A percentile compares a stretch with the other conserved stretches of the same genome.
Conservation (phyloP, 768 basidiomycete genomes). For the Clitopilus hobsonii region DNA sequence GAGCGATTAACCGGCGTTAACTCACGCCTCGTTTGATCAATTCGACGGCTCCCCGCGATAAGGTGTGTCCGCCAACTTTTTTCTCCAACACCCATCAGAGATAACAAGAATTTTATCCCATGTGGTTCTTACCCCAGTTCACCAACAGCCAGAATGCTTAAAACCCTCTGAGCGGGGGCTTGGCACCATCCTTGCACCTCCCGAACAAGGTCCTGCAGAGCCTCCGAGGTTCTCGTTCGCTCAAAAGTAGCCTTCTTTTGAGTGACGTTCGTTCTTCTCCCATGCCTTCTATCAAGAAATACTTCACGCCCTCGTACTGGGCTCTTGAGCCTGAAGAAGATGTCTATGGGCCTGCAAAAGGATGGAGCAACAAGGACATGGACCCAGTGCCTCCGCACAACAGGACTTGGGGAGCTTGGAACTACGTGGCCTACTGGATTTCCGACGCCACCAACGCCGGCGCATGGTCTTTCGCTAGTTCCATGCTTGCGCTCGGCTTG, state of each 20-base stretch:
- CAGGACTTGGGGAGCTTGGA: slow-evolving; percentile 66
- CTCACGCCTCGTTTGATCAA: background rate
- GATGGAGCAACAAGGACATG: slow-evolving; percentile 75
- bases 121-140: background rate
- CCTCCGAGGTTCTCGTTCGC: background rate
- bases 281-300: slow-evolving; percentile 14
- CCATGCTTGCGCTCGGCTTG: slow-evolving; percentile 71
- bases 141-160: background rate
- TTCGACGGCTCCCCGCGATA: background rate
- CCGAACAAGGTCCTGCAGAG: background rate
- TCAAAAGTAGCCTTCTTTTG: background rate
- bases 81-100: background rate
- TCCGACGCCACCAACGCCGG: slow-evolving; percentile 45
- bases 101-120: background rate
- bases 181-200: background rate
- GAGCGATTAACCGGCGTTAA: background rate
- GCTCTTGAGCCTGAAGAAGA: slow-evolving; percentile 46
- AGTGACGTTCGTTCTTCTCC: background rate
- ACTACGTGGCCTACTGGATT: slow-evolving; percentile 62
- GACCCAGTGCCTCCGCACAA: slow-evolving; percentile 60
- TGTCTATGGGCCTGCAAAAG: slow-evolving; percentile 51
- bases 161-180: background rate
- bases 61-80: background rate
- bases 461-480: slow-evolving; percentile 61
- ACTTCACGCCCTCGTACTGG: slow-evolving; percentile 36